Conservation (phyloP, 2,329 filamentous ascomycete species). For the Teratosphaeriaceae sp. region DNA sequence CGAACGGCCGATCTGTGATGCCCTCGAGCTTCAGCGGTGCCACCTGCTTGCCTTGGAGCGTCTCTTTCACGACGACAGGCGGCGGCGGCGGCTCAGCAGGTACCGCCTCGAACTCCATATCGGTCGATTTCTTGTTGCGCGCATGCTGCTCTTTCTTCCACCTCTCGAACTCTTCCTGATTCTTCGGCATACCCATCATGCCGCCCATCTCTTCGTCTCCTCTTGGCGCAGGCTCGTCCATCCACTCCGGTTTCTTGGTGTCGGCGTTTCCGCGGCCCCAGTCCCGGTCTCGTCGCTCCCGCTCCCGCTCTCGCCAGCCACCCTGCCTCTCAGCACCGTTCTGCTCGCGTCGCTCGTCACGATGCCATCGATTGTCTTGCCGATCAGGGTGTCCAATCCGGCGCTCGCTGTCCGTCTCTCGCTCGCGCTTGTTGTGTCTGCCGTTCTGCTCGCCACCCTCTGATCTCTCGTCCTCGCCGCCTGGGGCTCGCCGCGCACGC, state of each 20-base stretch:
- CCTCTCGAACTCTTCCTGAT: conserved; percentile 85
- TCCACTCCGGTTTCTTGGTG: conserved; percentile 77
- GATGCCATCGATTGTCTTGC: conserved; percentile 61
- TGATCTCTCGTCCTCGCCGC: conserved; percentile 51
- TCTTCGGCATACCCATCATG: conserved; percentile 46
- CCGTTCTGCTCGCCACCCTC: conserved; percentile 54
- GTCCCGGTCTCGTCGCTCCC: conserved; percentile 41
- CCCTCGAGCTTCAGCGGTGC: conserved; percentile 58
- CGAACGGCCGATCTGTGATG: conserved; percentile 73
- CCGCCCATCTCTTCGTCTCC: conserved; percentile 53
- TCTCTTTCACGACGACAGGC: conserved; percentile 9
- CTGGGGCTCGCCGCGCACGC: conserved; percentile 52
- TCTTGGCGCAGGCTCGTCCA: conserved; percentile 55
- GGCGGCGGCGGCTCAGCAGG: conserved; percentile 14
- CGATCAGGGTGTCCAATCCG: conserved; percentile 61
- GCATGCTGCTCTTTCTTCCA: conserved; percentile 86
- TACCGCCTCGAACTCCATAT: conserved; percentile 13
- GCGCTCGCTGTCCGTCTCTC: conserved; percentile 43
- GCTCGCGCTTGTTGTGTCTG: conserved; percentile 31
- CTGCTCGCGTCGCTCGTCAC: conserved; percentile 31
- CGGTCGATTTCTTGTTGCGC: conserved; percentile 46
- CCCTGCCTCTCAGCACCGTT: conserved; percentile 37
- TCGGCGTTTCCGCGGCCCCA: conserved; percentile 56
- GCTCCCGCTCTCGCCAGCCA: conserved; percentile 52
- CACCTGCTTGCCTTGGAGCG: conserved; percentile 40